Percentiles rank a stretch among this genome's conserved stretches.
phyloP scores from a whole-genome alignment of 108 stramenopile genomes.

The Fragilariopsis cylindrus region DNA sequence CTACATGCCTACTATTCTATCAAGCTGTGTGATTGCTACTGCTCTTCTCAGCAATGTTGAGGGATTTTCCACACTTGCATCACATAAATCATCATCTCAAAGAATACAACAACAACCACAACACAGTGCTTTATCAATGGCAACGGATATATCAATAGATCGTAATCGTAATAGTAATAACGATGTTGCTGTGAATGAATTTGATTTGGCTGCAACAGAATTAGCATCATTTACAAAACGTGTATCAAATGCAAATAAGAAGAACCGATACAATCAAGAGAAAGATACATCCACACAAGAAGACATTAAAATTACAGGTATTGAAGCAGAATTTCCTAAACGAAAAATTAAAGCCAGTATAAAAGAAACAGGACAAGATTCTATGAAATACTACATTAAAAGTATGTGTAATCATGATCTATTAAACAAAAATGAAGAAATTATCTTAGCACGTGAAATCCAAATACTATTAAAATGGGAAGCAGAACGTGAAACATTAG shows the following conservation, averaged over 20 bases:
- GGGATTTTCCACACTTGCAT: not conserved
- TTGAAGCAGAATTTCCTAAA: slow-evolving; percentile 24
- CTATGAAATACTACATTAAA: slow-evolving; percentile 83
- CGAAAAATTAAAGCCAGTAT: slow-evolving; percentile 67
- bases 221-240: not conserved
- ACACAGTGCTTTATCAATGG: not conserved
- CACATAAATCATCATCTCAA: not conserved
- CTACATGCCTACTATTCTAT: not conserved
- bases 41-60: not conserved
- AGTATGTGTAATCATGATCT: slow-evolving; percentile 89
- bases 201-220: not conserved
- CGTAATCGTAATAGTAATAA: too few species aligned
- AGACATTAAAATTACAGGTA: not conserved
- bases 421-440: slow-evolving; percentile 86
- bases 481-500: slow-evolving; percentile 65
- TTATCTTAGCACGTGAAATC: slow-evolving; percentile 83
- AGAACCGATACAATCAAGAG: not conserved
- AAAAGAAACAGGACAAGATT: slow-evolving; percentile 75
- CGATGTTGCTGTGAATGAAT: not conserved
- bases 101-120: slow-evolving; percentile 6
- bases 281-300: too few species aligned
- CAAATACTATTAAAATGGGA: slow-evolving; percentile 85
- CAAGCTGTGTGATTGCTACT: not conserved
- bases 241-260: not conserved
- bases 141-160: too few species aligned